Base-by-base conservation (phyloP, 768 basidiomycete species). In the Udeniomyces megalosporus region DNA sequence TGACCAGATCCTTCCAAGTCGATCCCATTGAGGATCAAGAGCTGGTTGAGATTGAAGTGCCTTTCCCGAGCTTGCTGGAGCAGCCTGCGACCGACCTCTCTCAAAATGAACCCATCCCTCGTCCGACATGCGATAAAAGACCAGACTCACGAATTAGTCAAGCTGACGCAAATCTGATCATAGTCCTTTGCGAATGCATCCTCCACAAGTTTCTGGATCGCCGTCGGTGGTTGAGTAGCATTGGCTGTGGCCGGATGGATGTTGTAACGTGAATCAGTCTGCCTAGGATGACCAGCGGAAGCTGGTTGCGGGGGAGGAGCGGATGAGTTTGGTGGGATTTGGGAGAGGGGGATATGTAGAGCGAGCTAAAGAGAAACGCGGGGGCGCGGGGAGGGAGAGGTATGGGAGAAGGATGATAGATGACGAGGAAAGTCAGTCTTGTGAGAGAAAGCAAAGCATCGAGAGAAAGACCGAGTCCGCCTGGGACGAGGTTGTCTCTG, bases 91-190 rank as follows among this genome's bases (percentile, higher is more conserved):
- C n/a, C n/a, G n/a, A n/a, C n/a, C n/a, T n/a, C n/a, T n/a, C n/a
- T n/a, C n/a, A n/a, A n/a, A n/a, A n/a, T n/a, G n/a, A n/a, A n/a
- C n/a, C n/a, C n/a, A n/a, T n/a, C n/a, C n/a, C n/a, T n/a, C n/a
- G n/a, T n/a, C n/a, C n/a, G n/a, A n/a, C n/a, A n/a, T n/a, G n/a
- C n/a, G n/a, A n/a, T n/a, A n/a, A 55, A 34, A 15, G 29, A 28
- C 20, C 8, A 38, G 48, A 51, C 63, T 44, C 35, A 65, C 63
- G 63, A 54, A 42, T 65, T 65, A 2, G 63, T 65, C 32, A 65
- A 57, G 26, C 58, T 60, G 29, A 65, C 26, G 51, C 63, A 65
- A 51, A 65, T 52, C 24, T 59, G 63, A 45, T 65, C 63, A 45
- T 49, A 65, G 45, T 65, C 63, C 34, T 47, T 54, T 12, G 63